Conservation (phyloP, 345 rosid species). For the Laguncularia racemosa region DNA sequence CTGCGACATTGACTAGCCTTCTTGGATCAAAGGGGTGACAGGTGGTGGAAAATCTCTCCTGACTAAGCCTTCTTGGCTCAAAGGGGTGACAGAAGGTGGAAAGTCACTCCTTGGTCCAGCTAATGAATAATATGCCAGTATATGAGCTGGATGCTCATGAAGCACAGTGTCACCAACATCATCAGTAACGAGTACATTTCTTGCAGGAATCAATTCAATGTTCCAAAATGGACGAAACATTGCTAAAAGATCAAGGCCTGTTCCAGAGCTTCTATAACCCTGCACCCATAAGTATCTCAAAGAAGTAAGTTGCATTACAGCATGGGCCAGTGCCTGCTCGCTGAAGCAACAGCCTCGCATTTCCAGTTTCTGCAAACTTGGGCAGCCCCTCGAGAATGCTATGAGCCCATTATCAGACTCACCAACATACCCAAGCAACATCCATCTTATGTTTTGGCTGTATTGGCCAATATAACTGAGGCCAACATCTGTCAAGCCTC, state of each 20-base stretch:
- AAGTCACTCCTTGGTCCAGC: slow-evolving; percentile 88
- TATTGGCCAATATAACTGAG: slow-evolving; percentile 69
- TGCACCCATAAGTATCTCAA: slow-evolving; percentile 96
- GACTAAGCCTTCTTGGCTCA: slow-evolving; percentile 26
- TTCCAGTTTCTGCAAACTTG: slow-evolving; percentile 77
- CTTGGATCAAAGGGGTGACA: slow-evolving; percentile 45
- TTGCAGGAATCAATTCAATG: slow-evolving; percentile 71
- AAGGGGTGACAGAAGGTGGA: slow-evolving; percentile 54
- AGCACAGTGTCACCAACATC: slow-evolving; percentile 19
- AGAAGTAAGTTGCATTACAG: slow-evolving; percentile 53
- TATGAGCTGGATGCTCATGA: slow-evolving; percentile 71
- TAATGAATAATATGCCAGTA: slow-evolving; percentile 88
- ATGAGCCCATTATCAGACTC: slow-evolving; percentile 67
- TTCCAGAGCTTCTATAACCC: slow-evolving; percentile 55
- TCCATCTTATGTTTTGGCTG: slow-evolving; percentile 81
- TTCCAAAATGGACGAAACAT: slow-evolving; percentile 98
- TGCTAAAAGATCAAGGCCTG: slow-evolving; percentile 47
- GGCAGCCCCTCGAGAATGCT: slow-evolving; percentile 83
- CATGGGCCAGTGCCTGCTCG: slow-evolving; percentile 61
- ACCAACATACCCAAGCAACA: slow-evolving; percentile 85
- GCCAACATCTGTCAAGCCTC: slow-evolving; percentile 80
- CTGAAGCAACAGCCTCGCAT: slow-evolving; percentile 93
- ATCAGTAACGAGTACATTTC: slow-evolving; percentile 23
- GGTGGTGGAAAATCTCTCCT: slow-evolving; percentile 75
- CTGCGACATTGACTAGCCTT: slow-evolving; percentile 9